phyloP scores from a whole-genome alignment of 176 grass and related monocot species.

The Oryza australiensis region DNA sequence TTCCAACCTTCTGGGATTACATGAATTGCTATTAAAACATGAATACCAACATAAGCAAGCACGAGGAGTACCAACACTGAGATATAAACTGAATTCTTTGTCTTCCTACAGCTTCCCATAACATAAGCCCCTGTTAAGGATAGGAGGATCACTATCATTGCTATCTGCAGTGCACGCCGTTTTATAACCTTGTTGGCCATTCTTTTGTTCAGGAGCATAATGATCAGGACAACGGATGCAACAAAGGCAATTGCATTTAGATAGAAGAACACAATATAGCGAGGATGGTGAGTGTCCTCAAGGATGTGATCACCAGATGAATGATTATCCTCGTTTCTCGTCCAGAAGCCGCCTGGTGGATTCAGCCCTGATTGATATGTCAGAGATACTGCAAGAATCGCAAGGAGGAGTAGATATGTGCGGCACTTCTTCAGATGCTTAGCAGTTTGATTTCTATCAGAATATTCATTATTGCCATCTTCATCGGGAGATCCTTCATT shows the following conservation, averaged over 20 bases:
- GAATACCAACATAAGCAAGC: constrained; percentile 28
- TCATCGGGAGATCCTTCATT: neutral
- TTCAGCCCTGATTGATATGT: constrained; percentile 51
- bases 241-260: constrained; percentile 44
- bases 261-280: constrained; percentile 51
- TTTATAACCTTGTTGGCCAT: constrained; percentile 28
- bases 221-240: constrained; percentile 43
- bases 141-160: constrained; percentile 51
- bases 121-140: constrained; percentile 32
- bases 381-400: constrained; percentile 53
- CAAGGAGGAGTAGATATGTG: constrained; percentile 43
- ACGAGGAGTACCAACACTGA: neutral
- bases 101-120: constrained; percentile 33
- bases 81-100: constrained; percentile 1
- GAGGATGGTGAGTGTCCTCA: constrained; percentile 36
- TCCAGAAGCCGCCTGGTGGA: constrained; percentile 57
- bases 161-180: constrained; percentile 27
- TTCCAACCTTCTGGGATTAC: constrained; percentile 28
- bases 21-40: constrained; percentile 37
- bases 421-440: constrained; percentile 39
- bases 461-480: neutral
- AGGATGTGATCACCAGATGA: constrained; percentile 33
- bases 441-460: neutral
- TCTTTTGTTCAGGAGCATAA: constrained; percentile 35
- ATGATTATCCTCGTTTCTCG: neutral